Base-by-base conservation (phyloP, 129 eudicot species). In the Solidago caesia region DNA sequence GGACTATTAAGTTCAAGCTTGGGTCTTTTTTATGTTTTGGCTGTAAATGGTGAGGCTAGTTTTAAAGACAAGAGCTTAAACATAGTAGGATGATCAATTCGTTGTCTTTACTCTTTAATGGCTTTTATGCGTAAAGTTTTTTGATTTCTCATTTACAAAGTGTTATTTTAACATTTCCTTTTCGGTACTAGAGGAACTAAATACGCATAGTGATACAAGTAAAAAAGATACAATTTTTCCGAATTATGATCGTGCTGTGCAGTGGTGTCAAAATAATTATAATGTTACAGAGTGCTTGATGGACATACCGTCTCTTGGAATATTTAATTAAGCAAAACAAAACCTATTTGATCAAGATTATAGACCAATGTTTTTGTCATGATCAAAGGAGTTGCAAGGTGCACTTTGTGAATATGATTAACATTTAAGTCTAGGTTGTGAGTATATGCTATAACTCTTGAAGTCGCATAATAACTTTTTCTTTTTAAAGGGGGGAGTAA, bases 361-460 rank as follows among this genome's bases (percentile, higher is more conserved):
- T 41, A 49, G 45, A 26, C 55, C 58, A 72, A 25, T 7, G 12
- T 44, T 58, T 8, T 45, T 25, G 76, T 56, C 65, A 27, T 9
- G 57, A 44, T 15, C 46, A 64, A 64, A 64, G 68, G 14, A 6
- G 68, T 64, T 10, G 4, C 12, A 27, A 64, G 45, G 68, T 41
- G 27, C 68, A 41, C 56, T 15, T 43, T 51, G 70, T 44, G 70
- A 46, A 16, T 59, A 72, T 57, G 76, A 13, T 45, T 21, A 58
- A 42, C 67, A 48, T 51, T 68, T n/a, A 12, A 46, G 73, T 68
- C 25, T 26, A 29, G 26, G 26, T 49, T 48, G 61, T 5, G 6
- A 26, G 51, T 68, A 29, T 26, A 49, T 7, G 12, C 46, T 33
- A 33, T 12, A 4, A 68, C 13, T 21, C 10, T 45, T 4, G 43